Evolutionary conservation across 805 yeast genomes (phyloP), one percentile per base, ranked within the genome.

Genomic region (Teunomyces stri): DNA sequence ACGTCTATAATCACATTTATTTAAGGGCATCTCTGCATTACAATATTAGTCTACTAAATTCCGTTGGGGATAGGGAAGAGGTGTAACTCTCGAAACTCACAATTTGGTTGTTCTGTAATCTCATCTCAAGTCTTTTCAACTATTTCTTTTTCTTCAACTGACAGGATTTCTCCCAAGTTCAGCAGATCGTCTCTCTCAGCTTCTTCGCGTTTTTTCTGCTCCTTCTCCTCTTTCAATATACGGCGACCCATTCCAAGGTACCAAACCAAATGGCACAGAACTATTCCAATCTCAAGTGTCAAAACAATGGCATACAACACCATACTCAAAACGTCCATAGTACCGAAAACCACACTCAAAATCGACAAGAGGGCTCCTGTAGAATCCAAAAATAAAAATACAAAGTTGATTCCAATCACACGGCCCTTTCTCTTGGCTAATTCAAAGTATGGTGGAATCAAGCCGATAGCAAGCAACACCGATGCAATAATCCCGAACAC

Each of bases 361-460:
- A 87, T 76, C 10, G 95, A 87, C 54, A 89, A 81, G 36, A 72
- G 67, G 0, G 97, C 97, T 6, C 98, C 98, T 21, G 79, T 52
- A 3, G 87, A 79, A 62, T 92, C 97, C 68, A 91, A 68, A 4
- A 75, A 58, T 48, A 92, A 71, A 53, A 92, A 92, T 2, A 86
- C 54, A 59, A 92, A 90, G 61, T 90, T 90, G 58, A 92, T 85
- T 0, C 98, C 98, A 3, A 90, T 82, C 2, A 92, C 97, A 30
- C 86, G 69, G 1, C 97, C 97, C 44, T 80, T 65, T 52, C 96
- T 75, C 59, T 89, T 87, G 28, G 82, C 78, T 21, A 92, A 68
- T 62, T 92, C 97, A 55, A 81, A 82, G 62, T 91, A 92, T 4
- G 97, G 97, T 0, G 97, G 97, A 0, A 92, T 53, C 30, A 92